Conservation (phyloP, 2,329 filamentous ascomycete species). For the Neobulgaria alba region DNA sequence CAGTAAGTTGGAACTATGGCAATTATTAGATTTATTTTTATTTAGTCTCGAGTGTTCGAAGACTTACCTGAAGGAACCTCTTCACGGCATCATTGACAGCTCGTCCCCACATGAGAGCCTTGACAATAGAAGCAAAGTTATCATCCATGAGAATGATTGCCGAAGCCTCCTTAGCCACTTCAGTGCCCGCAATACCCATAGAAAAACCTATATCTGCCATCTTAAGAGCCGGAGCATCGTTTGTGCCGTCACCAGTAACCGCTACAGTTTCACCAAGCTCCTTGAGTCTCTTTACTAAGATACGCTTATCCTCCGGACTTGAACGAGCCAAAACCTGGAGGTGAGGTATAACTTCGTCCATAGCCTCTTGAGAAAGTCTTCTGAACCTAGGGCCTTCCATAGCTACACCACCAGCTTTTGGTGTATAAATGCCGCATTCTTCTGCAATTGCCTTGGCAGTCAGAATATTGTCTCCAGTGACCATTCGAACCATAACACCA, state of each 20-base stretch:
- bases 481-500: slow-evolving; percentile 66
- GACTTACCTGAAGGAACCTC: slow-evolving; percentile 46
- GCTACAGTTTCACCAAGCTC: slow-evolving; percentile 58
- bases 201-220: slow-evolving; percentile 59
- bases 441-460: slow-evolving; percentile 66
- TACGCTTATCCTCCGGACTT: slow-evolving; percentile 61
- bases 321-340: slow-evolving; percentile 61
- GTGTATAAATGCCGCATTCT: slow-evolving; percentile 56
- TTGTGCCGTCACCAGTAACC: slow-evolving; percentile 59
- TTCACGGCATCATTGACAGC: slow-evolving; percentile 47
- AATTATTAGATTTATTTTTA: too few relatives aligned
- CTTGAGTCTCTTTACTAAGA: slow-evolving; percentile 55
- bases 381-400: slow-evolving; percentile 65
- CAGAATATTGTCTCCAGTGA: slow-evolving; percentile 63
- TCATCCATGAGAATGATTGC: slow-evolving; percentile 55
- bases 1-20: slow-evolving; percentile 57
- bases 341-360: slow-evolving; percentile 50
- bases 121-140: slow-evolving; percentile 55
- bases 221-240: slow-evolving; percentile 58
- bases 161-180: slow-evolving; percentile 54
- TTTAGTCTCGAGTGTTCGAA: too few relatives aligned
- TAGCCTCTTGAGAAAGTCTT: slow-evolving; percentile 48
- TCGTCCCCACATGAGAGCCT: slow-evolving; percentile 52
- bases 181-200: slow-evolving; percentile 59
- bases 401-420: slow-evolving; percentile 45